These are phyloP conservation scores for Phlegmacium glaucopus DNA, from an alignment of 768 basidiomycete species.

Conservation along the genomic window DNA sequence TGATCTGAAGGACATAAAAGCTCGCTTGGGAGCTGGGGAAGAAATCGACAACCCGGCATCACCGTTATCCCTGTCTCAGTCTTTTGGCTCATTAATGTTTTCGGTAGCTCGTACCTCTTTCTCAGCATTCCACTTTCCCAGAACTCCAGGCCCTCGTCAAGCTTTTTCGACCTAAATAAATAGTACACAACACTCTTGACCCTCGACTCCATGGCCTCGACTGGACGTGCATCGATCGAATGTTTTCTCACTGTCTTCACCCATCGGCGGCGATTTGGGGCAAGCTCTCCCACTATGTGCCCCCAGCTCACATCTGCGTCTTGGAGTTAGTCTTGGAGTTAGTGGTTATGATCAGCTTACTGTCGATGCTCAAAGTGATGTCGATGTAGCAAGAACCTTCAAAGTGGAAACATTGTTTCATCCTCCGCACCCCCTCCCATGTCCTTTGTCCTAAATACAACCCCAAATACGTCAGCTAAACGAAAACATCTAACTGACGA, in stretches of 20 bases:
- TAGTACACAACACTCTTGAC: slow-evolving; percentile 80
- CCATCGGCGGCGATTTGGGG: no score
- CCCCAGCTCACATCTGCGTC: slow-evolving; percentile 1
- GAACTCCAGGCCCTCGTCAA: slow-evolving; percentile 81
- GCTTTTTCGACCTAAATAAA: slow-evolving; percentile 71
- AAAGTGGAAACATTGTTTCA: no score
- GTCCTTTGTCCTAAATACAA: no score
- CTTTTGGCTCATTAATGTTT: neutral
- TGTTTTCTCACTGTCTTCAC: slow-evolving; percentile 62
- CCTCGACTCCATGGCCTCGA: slow-evolving; percentile 55
- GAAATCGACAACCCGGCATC: slow-evolving; percentile 61
- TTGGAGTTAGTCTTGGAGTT: slow-evolving; percentile 8
- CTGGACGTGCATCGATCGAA: slow-evolving; percentile 65
- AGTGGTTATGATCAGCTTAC: slow-evolving; percentile 5
- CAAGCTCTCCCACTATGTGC: no score
- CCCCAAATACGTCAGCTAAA: no score
- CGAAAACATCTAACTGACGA: no score
- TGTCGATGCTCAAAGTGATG: slow-evolving; percentile 21
- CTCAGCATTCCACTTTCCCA: slow-evolving; percentile 83
- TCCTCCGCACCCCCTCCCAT: no score
- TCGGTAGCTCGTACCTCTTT: slow-evolving; percentile 72
- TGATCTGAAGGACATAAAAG: slow-evolving; percentile 44
- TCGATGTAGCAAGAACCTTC: slow-evolving; percentile 60
- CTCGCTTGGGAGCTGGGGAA: slow-evolving; percentile 37
- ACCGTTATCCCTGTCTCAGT: slow-evolving; percentile 9